Base-by-base conservation (phyloP, 2,329 filamentous ascomycete genomes). In the Aspergillus latus region DNA sequence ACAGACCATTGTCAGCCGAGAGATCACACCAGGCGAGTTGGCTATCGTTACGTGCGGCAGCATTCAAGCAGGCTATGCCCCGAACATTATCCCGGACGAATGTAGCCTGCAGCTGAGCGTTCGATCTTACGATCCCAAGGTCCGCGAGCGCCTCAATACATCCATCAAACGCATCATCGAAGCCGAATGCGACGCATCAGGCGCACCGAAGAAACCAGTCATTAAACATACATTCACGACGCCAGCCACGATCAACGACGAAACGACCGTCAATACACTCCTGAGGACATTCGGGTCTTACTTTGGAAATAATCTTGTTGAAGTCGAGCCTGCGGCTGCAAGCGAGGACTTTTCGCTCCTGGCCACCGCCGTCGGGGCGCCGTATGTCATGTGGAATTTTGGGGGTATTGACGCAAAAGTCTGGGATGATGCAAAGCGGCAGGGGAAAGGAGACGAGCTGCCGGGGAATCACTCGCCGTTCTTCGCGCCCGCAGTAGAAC, bases 301-400 rank as follows among this genome's bases (percentile, higher is more conserved):
- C 55, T 85, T 85, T 59, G 64, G 58, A 9, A 70, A 73, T 1
- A 60, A 64, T 0, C 68, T 76, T 9, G 59, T 71, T 0, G 67
- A 80, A 10, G 73, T 74, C 13, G 66, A 75, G n/a, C 71, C 74
- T 0, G 61, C 80, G 0, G 69, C 73, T 2, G 80, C 76, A 0
- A 82, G 78, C 53, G 84, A 87, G 64, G 84, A 87, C 60, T 85
- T 86, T 61, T 73, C 77, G 0, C 76, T 81, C 40, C 64, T 87
- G 42, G 83, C 80, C 1, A 81, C 77, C 0, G 72, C 72, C 32
- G 76, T 80, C 46, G 75, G 75, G 2, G 72, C 71, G 47, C 83
- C 82, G 7, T 79, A 76, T 63, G 76, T 75, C 44, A 84, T 84
- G 66, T 85, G 81, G 72, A 71, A 78, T 61, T 84, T 81, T 67